Conservation (phyloP, 805 yeast species). For the Helenozyma rhizophorensis region DNA sequence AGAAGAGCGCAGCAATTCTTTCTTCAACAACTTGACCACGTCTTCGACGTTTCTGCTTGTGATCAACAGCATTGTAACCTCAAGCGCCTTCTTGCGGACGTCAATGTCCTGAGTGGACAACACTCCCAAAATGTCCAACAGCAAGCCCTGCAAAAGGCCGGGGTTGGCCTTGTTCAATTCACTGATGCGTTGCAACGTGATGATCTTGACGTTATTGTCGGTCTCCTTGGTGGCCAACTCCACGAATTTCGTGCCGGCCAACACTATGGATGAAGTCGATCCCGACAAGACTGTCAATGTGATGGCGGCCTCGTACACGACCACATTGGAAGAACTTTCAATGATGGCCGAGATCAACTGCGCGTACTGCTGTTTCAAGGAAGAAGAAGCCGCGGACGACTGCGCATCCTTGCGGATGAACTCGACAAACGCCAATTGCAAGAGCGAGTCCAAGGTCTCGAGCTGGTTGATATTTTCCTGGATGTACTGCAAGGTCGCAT, state of each 20-base stretch:
- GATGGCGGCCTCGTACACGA: conserved; percentile 87
- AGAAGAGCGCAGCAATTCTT: conserved; percentile 77
- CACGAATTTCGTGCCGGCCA: conserved; percentile 81
- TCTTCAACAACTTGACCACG: conserved; percentile 85
- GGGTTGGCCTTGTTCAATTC: conserved; percentile 71
- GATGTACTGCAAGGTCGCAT: conserved; percentile 75
- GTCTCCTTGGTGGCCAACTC: conserved; percentile 87
- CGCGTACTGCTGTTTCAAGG: conserved; percentile 67
- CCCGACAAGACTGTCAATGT: conserved; percentile 60
- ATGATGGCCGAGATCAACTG: conserved; percentile 68
- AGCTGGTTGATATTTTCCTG: conserved; percentile 63
- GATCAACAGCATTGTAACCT: conserved; percentile 74
- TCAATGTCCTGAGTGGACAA: conserved; percentile 86
- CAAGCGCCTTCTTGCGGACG: conserved; percentile 84
- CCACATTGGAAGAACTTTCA: conserved; percentile 66
- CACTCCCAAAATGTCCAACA: conserved; percentile 81
- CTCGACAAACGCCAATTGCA: conserved; percentile 87
- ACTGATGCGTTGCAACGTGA: conserved; percentile 80
- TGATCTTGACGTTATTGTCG: conserved; percentile 92
- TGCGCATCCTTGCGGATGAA: conserved; percentile 72
- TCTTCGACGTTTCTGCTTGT: conserved; percentile 90
- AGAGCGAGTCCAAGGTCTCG: conserved; percentile 67
- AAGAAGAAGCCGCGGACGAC: conserved; percentile 35
- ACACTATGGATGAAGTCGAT: conserved; percentile 61
- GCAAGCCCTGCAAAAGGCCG: conserved; percentile 77